A percentile compares a stretch with the other conserved stretches of the same genome.
Evolutionary conservation across 1,284 basidiomycete species (phyloP).

Genomic region (Laetiporus sulphureus): DNA sequence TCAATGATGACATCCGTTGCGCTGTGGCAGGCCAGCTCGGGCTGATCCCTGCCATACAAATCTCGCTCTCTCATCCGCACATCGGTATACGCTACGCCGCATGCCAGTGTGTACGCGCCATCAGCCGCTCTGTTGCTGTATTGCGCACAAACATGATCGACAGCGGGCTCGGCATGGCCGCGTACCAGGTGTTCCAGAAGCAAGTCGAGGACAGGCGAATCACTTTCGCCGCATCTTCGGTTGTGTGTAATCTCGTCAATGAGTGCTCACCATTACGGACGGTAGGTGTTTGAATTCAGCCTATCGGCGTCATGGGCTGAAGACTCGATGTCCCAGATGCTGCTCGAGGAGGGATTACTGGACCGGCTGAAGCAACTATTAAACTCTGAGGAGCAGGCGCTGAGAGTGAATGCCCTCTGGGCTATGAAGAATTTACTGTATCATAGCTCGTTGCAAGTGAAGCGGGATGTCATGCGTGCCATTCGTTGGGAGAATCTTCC

Average conservation of each 20-base stretch:
- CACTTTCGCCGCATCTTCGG: conserved; percentile 64
- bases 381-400: conserved; percentile 41
- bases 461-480: conserved; percentile 54
- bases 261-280: conserved; percentile 79
- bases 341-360: conserved; percentile 61
- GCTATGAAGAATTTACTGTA: conserved; percentile 73
- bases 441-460: conserved; percentile 52
- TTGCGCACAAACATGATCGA: conserved; percentile 81
- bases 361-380: conserved; percentile 55
- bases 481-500: conserved; percentile 56
- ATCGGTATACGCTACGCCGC: conserved; percentile 78
- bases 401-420: conserved; percentile 72
- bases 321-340: too few relatives aligned
- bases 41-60: conserved; percentile 48
- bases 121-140: conserved; percentile 72
- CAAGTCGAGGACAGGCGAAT: conserved; percentile 66
- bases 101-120: conserved; percentile 78
- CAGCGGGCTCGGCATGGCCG: conserved; percentile 64
- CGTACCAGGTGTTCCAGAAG: conserved; percentile 53
- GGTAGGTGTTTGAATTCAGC: conserved; percentile 34
- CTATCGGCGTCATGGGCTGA: neutral
- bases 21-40: conserved; percentile 51
- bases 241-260: conserved; percentile 80
- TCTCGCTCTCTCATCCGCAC: conserved; percentile 52
- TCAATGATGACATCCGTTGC: conserved; percentile 64